Conservation (phyloP, 2,329 filamentous ascomycete species). For the Paracamarosporium sp. region DNA sequence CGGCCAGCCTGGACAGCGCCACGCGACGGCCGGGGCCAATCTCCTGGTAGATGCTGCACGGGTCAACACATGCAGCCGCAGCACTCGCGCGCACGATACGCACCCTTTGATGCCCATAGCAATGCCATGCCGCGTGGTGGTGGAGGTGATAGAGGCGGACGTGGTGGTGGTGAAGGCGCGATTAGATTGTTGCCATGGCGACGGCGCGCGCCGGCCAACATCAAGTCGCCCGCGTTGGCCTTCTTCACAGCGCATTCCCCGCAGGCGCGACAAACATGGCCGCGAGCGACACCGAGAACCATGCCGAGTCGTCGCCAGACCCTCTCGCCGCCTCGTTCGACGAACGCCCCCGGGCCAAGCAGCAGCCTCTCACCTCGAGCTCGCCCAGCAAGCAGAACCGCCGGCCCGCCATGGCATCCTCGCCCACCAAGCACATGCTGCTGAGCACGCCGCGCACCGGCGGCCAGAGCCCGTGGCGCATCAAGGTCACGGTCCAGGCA, state of each 20-base stretch:
- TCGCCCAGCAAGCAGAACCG: conserved; percentile 41
- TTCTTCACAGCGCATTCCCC: conserved; percentile 14
- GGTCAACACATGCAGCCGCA: conserved; percentile 17
- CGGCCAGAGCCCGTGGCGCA: conserved; percentile 54
- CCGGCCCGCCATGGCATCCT: conserved; percentile 22
- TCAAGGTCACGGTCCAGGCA: conserved; percentile 59
- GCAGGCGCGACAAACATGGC: neutral
- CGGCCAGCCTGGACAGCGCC: conserved; percentile 81
- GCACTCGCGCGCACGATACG: conserved; percentile 3
- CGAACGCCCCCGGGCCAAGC: conserved; percentile 26
- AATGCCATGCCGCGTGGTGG: conserved; percentile 5
- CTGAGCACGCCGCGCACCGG: conserved; percentile 49
- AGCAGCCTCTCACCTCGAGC: conserved; percentile 30
- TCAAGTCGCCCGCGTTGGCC: conserved; percentile 7
- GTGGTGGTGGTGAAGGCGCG: conserved; percentile 20
- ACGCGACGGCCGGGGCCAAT: conserved; percentile 82
- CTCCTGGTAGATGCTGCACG: conserved; percentile 81
- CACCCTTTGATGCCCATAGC: conserved; percentile 51
- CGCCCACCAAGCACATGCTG: conserved; percentile 54
- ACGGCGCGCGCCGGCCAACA: conserved; percentile 12
- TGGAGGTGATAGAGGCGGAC: no score
- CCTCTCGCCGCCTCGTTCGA: conserved; percentile 40
- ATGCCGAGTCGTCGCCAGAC: conserved; percentile 45
- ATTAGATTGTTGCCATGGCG: conserved; percentile 43
- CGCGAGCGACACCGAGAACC: conserved; percentile 25